Percentiles rank a stretch among this genome's conserved stretches.
Evolutionary conservation across 306 rosid genomes (phyloP).

Genomic region (Coriaria nepalensis): DNA sequence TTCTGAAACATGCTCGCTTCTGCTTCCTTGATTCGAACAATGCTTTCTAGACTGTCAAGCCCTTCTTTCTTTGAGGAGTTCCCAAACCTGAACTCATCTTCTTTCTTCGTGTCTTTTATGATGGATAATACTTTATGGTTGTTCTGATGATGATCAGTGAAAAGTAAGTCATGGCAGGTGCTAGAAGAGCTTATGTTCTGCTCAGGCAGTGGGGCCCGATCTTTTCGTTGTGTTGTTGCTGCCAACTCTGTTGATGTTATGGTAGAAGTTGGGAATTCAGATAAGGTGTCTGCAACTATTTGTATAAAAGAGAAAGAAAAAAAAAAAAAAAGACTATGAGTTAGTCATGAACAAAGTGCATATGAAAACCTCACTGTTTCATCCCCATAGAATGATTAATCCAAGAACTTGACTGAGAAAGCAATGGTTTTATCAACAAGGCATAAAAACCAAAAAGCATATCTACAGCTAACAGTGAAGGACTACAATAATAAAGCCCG

Average conservation of each 20-base stretch:
- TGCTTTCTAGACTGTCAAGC: constrained; percentile 71
- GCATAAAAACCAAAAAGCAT: no score
- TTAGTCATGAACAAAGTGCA: constrained; percentile 9
- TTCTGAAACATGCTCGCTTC: constrained; percentile 88
- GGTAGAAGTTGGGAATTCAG: constrained; percentile 42
- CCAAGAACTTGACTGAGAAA: no score
- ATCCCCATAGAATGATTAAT: no score
- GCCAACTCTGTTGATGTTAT: constrained; percentile 40
- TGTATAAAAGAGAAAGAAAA: constrained; percentile 6
- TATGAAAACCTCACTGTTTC: not conserved
- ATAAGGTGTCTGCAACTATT: constrained; percentile 40
- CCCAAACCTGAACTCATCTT: constrained; percentile 49
- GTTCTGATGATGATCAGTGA: constrained; percentile 46
- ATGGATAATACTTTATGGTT: constrained; percentile 43
- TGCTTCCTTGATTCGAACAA: constrained; percentile 85
- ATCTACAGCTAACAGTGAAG: no score
- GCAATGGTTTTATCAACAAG: no score
- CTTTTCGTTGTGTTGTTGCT: constrained; percentile 38
- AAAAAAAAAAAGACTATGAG: not conserved
- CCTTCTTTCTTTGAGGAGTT: constrained; percentile 50
- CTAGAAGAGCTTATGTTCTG: constrained; percentile 48
- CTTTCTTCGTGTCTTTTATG: constrained; percentile 34
- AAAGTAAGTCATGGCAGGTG: constrained; percentile 31
- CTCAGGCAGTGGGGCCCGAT: constrained; percentile 39
- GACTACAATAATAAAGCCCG: no score